Evolutionary conservation across 495 filamentous ascomycete genomes (phyloP), one percentile per base, ranked within the genome.

Genomic region (Penicillium atrosanguineum): DNA sequence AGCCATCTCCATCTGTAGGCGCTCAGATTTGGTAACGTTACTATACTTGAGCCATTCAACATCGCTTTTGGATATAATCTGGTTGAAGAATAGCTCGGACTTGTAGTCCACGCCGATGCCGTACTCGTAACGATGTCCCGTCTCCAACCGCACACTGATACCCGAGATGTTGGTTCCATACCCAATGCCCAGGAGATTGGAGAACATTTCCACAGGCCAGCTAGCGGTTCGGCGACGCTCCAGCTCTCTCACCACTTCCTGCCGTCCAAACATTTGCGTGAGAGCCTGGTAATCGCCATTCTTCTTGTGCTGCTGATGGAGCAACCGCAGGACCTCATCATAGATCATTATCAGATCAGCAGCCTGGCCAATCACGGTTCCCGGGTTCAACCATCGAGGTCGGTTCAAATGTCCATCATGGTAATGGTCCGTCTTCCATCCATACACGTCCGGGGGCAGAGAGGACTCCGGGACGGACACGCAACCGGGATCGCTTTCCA

Each of bases 61-160:
- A 47, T 81, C 78, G 28, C 61, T 49, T 11, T 64, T 65, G 1
- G 75, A 68, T 34, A 74, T 63, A 7, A 68, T 69, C 60, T 73
- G 71, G 48, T 77, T 81, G 65, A 81, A 80, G 56, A 83, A 80
- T 1, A 85, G 60, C 6, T 74, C 64, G 5, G 79, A 81, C 51
- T 78, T 72, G 59, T 78, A 84, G 58, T 85, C 83, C 1, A 84
- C 69, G 1, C 76, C 78, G 12, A 85, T 82, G 25, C 79, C 80
- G 46, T 73, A 83, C 52, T 85, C 82, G 53, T 82, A 78, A 7
- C 77, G 73, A 25, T 66, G 70, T 15, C 75, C 74, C 7, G 69
- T 52, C 29, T 73, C 57, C 3, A 78, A 68, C 29, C 64, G 65
- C 31, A 71, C 52, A 45, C 59, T 68, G 16, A 75, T 67, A 4